A percentile compares a stretch with the other conserved stretches of the same genome.
These are phyloP conservation scores for Volvox reticuliferus DNA, from an alignment of 139 green algal genomes.

Conservation along the genomic window DNA sequence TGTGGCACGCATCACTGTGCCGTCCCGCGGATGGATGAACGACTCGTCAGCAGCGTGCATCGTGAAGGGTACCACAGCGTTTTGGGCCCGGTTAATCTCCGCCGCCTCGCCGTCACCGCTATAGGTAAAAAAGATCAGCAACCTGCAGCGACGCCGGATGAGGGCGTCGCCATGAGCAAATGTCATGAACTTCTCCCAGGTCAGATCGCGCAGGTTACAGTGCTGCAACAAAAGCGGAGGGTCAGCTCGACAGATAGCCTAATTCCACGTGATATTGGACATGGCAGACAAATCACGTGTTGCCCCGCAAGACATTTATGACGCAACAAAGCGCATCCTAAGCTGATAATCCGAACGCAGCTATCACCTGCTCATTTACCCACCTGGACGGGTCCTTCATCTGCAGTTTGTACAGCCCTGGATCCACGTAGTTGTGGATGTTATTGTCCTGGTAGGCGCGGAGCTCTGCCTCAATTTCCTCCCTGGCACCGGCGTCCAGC, in stretches of 20 bases:
- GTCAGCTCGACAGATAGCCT: too few species aligned
- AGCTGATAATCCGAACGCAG: too few species aligned
- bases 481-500: neutral
- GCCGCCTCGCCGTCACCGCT: slow-evolving; percentile 50
- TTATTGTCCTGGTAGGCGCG: slow-evolving; percentile 16
- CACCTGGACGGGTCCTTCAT: slow-evolving; percentile 43
- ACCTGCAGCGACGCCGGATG: neutral
- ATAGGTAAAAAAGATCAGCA: slow-evolving; percentile 68
- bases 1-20: slow-evolving; percentile 34
- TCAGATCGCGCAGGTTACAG: too few species aligned
- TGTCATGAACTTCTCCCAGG: too few species aligned
- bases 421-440: slow-evolving; percentile 62
- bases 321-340: too few species aligned
- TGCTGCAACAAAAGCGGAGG: too few species aligned
- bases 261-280: too few species aligned
- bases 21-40: slow-evolving; percentile 50
- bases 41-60: slow-evolving; percentile 46
- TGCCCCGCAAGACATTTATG: too few species aligned
- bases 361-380: neutral
- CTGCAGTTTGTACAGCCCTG: slow-evolving; percentile 49
- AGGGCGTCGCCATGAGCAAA: too few species aligned
- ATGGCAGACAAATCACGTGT: too few species aligned
- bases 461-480: slow-evolving; percentile 26
- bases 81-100: slow-evolving; percentile 55
- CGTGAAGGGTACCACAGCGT: slow-evolving; percentile 52